Evolutionary conservation across 2,329 filamentous ascomycete genomes (phyloP).

Genomic region (Aspergillus japonicus): DNA sequence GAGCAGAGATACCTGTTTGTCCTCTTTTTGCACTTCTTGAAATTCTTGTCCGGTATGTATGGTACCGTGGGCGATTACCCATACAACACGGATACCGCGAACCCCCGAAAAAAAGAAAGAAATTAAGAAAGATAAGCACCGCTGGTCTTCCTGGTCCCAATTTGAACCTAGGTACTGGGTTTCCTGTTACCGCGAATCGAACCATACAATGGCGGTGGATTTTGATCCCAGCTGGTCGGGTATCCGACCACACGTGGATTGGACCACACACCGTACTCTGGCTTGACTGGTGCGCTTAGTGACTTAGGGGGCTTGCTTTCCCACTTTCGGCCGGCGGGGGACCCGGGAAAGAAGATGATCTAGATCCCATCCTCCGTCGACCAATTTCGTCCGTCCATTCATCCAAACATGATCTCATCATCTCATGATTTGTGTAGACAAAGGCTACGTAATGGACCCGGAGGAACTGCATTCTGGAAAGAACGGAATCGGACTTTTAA

Average conservation of each 20-base stretch:
- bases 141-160: not conserved
- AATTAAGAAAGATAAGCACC: no score
- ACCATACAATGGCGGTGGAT: not conserved
- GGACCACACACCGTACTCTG: slow-evolving; percentile 12
- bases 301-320: no score
- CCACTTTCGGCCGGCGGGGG: not conserved
- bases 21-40: not conserved
- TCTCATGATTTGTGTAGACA: not conserved
- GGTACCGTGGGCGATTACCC: not conserved
- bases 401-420: no score
- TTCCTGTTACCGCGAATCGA: not conserved
- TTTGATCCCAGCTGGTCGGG: slow-evolving; percentile 1
- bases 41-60: not conserved
- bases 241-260: slow-evolving; percentile 10
- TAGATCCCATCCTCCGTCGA: not conserved
- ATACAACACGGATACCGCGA: not conserved
- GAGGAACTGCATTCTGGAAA: not conserved
- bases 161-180: not conserved
- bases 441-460: not conserved
- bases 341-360: not conserved
- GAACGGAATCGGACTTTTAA: not conserved
- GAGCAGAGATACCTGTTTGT: not conserved
- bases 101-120: no score
- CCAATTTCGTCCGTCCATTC: no score
- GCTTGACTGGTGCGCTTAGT: not conserved